Percentiles rank a stretch among this genome's conserved stretches.
Evolutionary conservation across 495 filamentous ascomycete genomes (phyloP).

Genomic region (Penicillium soppii): DNA sequence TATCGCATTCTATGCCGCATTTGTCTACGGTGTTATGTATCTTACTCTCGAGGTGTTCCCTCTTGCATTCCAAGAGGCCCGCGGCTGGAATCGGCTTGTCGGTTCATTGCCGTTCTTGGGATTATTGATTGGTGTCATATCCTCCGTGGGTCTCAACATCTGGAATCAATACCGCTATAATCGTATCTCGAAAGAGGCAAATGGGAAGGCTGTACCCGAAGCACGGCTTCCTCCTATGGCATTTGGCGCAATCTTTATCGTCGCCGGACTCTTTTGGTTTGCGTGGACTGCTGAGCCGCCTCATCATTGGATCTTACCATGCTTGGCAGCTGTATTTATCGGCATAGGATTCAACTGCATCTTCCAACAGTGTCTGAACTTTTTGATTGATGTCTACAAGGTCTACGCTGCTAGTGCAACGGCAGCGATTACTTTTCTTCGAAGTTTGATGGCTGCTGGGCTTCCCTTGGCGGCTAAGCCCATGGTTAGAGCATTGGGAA

Average conservation of each 20-base stretch:
- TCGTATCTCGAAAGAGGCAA: slow-evolving; percentile 12
- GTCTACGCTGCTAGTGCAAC: slow-evolving; percentile 34
- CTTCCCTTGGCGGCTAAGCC: slow-evolving; percentile 35
- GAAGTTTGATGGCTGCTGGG: slow-evolving; percentile 33
- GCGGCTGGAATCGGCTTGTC: slow-evolving; percentile 22
- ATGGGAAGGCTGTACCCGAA: slow-evolving; percentile 29
- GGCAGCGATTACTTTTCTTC: slow-evolving; percentile 36
- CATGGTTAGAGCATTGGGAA: slow-evolving; percentile 31
- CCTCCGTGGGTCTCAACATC: slow-evolving; percentile 23
- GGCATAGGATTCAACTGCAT: slow-evolving; percentile 36
- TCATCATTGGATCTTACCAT: slow-evolving; percentile 23
- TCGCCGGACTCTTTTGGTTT: slow-evolving; percentile 46
- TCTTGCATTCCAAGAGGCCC: slow-evolving; percentile 30
- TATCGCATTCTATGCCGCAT: slow-evolving; percentile 38
- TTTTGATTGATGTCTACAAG: slow-evolving; percentile 38
- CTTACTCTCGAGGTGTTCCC: slow-evolving; percentile 33
- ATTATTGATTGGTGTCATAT: slow-evolving; percentile 30
- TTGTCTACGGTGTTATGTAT: slow-evolving; percentile 36
- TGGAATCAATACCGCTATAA: slow-evolving; percentile 28
- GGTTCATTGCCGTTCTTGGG: slow-evolving; percentile 28
- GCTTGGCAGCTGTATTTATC: slow-evolving; percentile 24
- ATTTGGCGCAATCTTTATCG: slow-evolving; percentile 48
- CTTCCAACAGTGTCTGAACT: slow-evolving; percentile 40
- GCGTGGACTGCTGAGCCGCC: slow-evolving; percentile 36
- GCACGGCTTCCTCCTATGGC: slow-evolving; percentile 46